Evolutionary conservation across 2,329 filamentous ascomycete genomes (phyloP), one percentile per base, ranked within the genome.

Genomic region (Cladobotryum protrusum): DNA sequence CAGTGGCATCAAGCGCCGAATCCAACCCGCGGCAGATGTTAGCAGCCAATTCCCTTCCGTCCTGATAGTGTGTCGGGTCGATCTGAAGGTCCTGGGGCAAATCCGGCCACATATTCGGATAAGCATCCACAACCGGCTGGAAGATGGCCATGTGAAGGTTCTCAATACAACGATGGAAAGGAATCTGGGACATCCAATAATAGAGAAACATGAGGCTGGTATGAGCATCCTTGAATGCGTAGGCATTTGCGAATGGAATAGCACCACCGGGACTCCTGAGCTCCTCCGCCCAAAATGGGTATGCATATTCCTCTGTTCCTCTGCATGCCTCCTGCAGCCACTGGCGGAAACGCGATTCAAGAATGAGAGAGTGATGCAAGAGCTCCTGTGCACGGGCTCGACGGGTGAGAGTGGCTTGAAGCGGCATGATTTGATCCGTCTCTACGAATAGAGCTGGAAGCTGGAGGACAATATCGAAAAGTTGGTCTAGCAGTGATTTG

Each of bases 1-100:
- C 65, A 1, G 69, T 74, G 3, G 61, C 63, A 6, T 59, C 61
- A 5, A 79, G 63, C 0, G 70, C 71, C 41, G 69, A 74, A 52
- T 79, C 77, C 4, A 81, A 61, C 3, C 72, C 71, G 37, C 76
- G 70, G 55, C 78, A 80, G 14, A 79, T 72, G 48, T 73, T 70
- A 8, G 67, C 69, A 1, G 77, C 76, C 33, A 76, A 62, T 45
- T 71, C 67, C 15, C 69, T 66, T 1, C 69, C 70, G 50, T 72
- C 68, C 14, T 71, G 66, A 54, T 77, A 79, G 33, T 62, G 66
- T 12, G 61, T 58, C 3, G 69, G 60, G 47, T 79, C 70, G 40
- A 76, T 62, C 32, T 67, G 64, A 11, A 73, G 57, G 15, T 64
- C 63, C 4, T 61, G 56, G 1, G 69, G 69, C 43, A 74, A 54